Base-by-base conservation (phyloP, 352 stramenopile species). In the Nothophytophthora sp. region DNA sequence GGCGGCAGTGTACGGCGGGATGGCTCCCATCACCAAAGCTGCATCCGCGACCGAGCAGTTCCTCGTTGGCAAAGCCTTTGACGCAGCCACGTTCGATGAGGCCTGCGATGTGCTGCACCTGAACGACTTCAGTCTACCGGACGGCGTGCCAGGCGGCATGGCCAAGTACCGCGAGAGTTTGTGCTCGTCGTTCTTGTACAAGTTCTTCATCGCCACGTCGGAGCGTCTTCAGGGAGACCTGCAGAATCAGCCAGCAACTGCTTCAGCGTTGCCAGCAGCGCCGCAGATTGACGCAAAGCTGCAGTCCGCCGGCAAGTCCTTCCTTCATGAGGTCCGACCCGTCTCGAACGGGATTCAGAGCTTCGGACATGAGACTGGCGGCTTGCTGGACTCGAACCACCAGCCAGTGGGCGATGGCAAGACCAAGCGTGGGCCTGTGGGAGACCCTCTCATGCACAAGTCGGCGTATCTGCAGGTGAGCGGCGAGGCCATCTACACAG, bases 151-250 rank as follows among this genome's bases (percentile, higher is more conserved):
- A 2, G 95, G 96, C 52, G 96, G 96, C 10, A 97, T 98, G 81
- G 80, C 92, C 5, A 86, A 97, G 39, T 99, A 98, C 67, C 79
- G 96, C n/a, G 85, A 96, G 55, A 95, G 92, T 28, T 67, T 99
- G 48, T 95, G 91, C 23, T 81, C 81, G 19, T 98, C 90, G 5
- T 99, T 98, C 53, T 66, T 99, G 29, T 92, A 97, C 73, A 99
- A 98, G 61, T 97, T 98, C 54, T 98, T 90, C 42, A 56, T 98
- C 34, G 64, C 79, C 23, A 88, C 73, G 9, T 79, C 72, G 2
- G 58, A 87, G 42, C 50, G 55, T 9, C 64, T 96, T 41, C 76
- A 76, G n/a, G 25, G 81, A 9, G 63, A 82, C 45, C 33, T 78
- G 8, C 57, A 65, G 25, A 22, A 39, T 3, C 41, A 49, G 25